phyloP scores from a whole-genome alignment of 176 grass and related monocot genomes.

The Hsuehochloa calcarea region DNA sequence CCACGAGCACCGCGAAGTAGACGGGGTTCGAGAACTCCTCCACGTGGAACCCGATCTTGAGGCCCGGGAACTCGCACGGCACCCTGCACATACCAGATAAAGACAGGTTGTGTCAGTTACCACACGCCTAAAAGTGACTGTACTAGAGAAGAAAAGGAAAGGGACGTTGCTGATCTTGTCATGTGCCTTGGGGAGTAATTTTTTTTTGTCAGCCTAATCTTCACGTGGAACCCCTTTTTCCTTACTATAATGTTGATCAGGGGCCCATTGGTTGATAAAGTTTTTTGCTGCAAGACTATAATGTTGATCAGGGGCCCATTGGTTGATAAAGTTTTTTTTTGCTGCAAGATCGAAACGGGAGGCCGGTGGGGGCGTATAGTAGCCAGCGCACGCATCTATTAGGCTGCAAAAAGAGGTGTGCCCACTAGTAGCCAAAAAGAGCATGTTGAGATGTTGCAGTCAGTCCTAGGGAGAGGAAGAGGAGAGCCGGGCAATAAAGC shows the following conservation, averaged over 20 bases:
- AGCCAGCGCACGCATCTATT: slow-evolving; percentile 18
- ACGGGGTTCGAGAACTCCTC: slow-evolving; percentile 72
- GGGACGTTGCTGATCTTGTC: slow-evolving; percentile 1
- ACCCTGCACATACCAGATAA: slow-evolving; percentile 39
- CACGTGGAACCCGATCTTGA: slow-evolving; percentile 80
- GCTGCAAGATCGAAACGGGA: background rate
- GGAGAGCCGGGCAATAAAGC: background rate
- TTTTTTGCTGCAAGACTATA: background rate
- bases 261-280: background rate
- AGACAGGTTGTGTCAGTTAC: background rate
- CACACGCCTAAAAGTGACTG: background rate
- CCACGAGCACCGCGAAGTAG: slow-evolving; percentile 72
- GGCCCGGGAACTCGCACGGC: slow-evolving; percentile 76
- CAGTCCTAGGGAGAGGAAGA: background rate
- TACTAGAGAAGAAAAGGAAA: background rate
- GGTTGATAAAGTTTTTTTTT: background rate
- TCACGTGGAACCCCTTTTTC: background rate
- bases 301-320: background rate
- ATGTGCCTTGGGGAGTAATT: background rate
- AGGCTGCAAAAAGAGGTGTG: slow-evolving; percentile 11
- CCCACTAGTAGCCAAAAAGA: slow-evolving; percentile 7
- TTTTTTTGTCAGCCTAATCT: background rate
- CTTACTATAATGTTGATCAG: background rate
- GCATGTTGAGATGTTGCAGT: slow-evolving; percentile 27
- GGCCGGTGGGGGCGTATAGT: slow-evolving; percentile 35